Conservation (phyloP, 208 protist genomes). For the Leishmania aethiopica region DNA sequence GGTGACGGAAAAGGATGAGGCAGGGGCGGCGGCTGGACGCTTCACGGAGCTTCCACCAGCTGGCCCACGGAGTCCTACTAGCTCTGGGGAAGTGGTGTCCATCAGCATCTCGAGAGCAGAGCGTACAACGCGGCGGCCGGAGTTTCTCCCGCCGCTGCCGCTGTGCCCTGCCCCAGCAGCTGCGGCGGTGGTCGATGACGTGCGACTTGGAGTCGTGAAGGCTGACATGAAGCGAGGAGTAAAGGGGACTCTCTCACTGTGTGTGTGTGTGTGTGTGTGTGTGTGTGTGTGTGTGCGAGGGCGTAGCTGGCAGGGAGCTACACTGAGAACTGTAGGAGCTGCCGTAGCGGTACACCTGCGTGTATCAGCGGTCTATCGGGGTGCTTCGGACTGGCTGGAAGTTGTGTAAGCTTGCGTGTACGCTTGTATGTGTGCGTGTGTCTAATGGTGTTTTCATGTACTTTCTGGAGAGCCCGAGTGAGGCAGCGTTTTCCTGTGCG, state of each 20-base stretch:
- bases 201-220: conserved; percentile 35
- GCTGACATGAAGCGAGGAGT: conserved; percentile 18
- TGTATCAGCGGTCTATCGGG: neutral
- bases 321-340: neutral
- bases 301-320: neutral
- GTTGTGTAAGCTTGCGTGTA: neutral
- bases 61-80: conserved; percentile 5
- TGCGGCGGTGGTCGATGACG: neutral
- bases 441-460: neutral
- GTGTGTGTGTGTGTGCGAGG: neutral
- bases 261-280: neutral
- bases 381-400: neutral
- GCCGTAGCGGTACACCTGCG: neutral
- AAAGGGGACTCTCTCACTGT: neutral
- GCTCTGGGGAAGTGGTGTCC: conserved; percentile 61
- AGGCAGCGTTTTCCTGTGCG: neutral
- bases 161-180: conserved; percentile 1
- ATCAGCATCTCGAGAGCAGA: conserved; percentile 74
- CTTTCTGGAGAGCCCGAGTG: neutral
- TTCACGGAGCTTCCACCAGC: neutral
- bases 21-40: neutral
- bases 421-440: neutral
- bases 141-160: conserved; percentile 29
- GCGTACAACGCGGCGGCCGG: conserved; percentile 60
- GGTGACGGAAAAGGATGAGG: conserved; percentile 50